phyloP scores from a whole-genome alignment of 1,139 yeast species.

The Yamadazyma dushanensis region DNA sequence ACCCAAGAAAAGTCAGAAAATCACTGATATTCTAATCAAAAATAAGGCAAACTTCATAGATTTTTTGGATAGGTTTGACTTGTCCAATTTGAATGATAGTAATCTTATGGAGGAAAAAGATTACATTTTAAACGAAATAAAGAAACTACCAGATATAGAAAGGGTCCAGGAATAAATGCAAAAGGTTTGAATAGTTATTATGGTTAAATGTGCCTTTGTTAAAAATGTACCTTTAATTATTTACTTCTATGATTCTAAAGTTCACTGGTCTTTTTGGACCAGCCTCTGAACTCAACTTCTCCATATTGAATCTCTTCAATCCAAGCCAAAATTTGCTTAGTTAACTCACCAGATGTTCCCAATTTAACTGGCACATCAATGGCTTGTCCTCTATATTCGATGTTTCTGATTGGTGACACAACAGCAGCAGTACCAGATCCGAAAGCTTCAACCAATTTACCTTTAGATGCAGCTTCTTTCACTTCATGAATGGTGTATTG shows the following conservation, averaged over 20 bases:
- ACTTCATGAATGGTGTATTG: slow-evolving; percentile 80
- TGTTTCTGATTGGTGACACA: slow-evolving; percentile 87
- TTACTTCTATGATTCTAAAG: slow-evolving; percentile 3
- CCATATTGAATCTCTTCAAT: slow-evolving; percentile 90
- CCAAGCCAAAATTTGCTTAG: slow-evolving; percentile 78
- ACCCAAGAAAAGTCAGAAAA: slow-evolving; percentile 81
- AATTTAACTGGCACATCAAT: slow-evolving; percentile 75
- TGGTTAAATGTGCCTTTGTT: no score
- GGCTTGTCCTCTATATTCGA: slow-evolving; percentile 73
- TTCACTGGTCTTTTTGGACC: slow-evolving; percentile 52
- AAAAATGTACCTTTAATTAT: background rate
- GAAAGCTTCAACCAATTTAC: slow-evolving; percentile 88
- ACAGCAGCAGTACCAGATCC: slow-evolving; percentile 98
- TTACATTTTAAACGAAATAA: slow-evolving; percentile 74
- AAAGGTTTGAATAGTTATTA: background rate
- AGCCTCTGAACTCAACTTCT: slow-evolving; percentile 59
- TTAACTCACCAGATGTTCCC: slow-evolving; percentile 83
- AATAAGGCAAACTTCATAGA: slow-evolving; percentile 75
- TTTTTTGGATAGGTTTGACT: slow-evolving; percentile 67
- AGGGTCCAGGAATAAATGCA: slow-evolving; percentile 9
- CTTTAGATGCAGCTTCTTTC: slow-evolving; percentile 69
- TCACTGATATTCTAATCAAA: slow-evolving; percentile 77
- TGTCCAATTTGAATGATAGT: slow-evolving; percentile 64
- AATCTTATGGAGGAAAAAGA: slow-evolving; percentile 77
- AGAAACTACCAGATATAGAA: slow-evolving; percentile 55